phyloP scores from a whole-genome alignment of 2,329 filamentous ascomycete species.

The Fusarium globosum region DNA sequence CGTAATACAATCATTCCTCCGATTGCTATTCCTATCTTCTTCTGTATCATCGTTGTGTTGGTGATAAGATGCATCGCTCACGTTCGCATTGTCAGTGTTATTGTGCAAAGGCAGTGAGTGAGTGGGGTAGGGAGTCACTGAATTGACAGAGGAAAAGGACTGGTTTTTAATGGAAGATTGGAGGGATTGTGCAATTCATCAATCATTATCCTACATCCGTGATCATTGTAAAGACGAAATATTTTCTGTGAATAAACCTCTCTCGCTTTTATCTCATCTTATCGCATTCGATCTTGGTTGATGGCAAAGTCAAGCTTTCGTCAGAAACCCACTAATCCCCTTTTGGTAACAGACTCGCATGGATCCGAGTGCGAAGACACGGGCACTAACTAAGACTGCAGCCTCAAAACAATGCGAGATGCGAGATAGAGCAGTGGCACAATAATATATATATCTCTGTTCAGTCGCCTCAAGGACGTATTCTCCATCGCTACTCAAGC shows the following conservation, averaged over 20 bases:
- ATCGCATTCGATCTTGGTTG: not conserved
- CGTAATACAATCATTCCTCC: not conserved
- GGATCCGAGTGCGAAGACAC: conserved; percentile 18
- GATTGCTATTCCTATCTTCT: rapidly evolving
- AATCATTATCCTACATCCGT: rapidly evolving
- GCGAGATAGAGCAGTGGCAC: not conserved
- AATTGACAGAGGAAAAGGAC: rapidly evolving
- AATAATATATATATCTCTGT: not conserved
- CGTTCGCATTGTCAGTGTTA: too few species aligned
- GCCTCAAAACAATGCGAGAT: not conserved
- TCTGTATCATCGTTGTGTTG: not conserved
- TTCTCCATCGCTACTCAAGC: not conserved
- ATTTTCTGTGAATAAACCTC: too few species aligned
- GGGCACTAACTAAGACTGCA: not conserved
- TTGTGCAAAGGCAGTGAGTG: too few species aligned
- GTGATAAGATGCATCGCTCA: rapidly evolving
- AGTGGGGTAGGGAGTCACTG: too few species aligned
- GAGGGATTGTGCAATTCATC: rapidly evolving
- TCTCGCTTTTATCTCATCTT: not conserved
- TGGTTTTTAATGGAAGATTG: rapidly evolving
- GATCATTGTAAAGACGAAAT: rapidly evolving
- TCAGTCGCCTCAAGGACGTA: not conserved
- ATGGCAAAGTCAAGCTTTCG: not conserved
- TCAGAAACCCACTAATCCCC: not conserved
- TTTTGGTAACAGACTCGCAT: not conserved